phyloP scores from a whole-genome alignment of 352 stramenopile species.

The Halophytophthora batemanensis region DNA sequence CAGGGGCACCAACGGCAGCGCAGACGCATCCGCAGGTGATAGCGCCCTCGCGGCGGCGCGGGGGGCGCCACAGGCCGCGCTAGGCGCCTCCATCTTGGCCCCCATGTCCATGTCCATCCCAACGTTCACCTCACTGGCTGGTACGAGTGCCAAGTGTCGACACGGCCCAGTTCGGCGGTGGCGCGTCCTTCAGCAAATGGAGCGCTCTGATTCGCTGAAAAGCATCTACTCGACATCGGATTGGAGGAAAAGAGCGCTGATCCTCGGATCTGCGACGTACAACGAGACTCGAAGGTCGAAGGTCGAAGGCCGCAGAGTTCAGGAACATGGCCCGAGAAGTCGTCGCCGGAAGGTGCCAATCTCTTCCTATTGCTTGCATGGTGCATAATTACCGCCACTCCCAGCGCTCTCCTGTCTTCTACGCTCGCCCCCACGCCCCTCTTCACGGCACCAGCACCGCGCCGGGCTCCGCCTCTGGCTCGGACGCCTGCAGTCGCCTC shows the following conservation, averaged over 20 bases:
- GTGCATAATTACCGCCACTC: too few relatives aligned
- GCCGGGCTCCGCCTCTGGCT: slow-evolving; percentile 9
- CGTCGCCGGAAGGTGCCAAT: not conserved
- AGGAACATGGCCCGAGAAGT: not conserved
- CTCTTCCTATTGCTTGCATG: not conserved
- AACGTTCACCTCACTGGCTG: slow-evolving; percentile 10
- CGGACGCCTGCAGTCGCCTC: slow-evolving; percentile 2
- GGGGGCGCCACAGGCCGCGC: slow-evolving; percentile 2
- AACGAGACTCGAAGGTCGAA: too few relatives aligned
- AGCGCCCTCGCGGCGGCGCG: slow-evolving; percentile 2
- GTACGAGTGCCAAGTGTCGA: slow-evolving; percentile 2
- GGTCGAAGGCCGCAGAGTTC: not conserved
- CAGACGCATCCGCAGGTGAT: not conserved
- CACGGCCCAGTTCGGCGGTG: not conserved
- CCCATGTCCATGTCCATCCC: slow-evolving; percentile 10
- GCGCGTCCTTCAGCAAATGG: not conserved
- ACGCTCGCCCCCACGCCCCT: too few relatives aligned
- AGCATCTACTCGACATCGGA: slow-evolving; percentile 4
- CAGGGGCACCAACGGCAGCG: slow-evolving; percentile 8
- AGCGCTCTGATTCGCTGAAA: slow-evolving; percentile 16
- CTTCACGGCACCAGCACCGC: slow-evolving; percentile 9
- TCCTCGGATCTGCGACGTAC: too few relatives aligned
- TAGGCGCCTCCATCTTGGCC: not conserved
- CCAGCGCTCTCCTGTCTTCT: too few relatives aligned
- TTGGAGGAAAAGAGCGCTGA: not conserved